Percentiles rank a stretch among this genome's conserved stretches.
phyloP scores from a whole-genome alignment of 805 yeast genomes.

The Suhomyces tanzawaensis region DNA sequence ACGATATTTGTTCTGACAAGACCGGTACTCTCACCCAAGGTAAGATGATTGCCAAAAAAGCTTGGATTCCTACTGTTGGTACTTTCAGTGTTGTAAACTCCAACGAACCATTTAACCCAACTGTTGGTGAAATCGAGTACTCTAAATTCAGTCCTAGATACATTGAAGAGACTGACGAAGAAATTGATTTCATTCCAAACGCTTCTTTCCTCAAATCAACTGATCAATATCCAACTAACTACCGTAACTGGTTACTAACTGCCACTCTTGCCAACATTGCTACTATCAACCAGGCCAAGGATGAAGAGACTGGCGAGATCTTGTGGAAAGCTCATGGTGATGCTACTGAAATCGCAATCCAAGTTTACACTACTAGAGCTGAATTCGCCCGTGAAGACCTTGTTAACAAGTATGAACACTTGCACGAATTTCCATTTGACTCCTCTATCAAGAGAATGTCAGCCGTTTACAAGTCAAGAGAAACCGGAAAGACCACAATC shows the following conservation, averaged over 20 bases:
- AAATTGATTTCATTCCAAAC: slow-evolving; percentile 25
- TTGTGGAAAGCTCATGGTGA: slow-evolving; percentile 82
- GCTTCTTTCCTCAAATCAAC: slow-evolving; percentile 16
- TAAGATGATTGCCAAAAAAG: slow-evolving; percentile 68
- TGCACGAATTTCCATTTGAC: slow-evolving; percentile 72
- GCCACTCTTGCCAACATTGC: slow-evolving; percentile 85
- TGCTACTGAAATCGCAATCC: slow-evolving; percentile 87
- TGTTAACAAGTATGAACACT: slow-evolving; percentile 36
- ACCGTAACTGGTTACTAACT: slow-evolving; percentile 53
- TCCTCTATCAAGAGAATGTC: slow-evolving; percentile 74
- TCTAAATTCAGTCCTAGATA: slow-evolving; percentile 34
- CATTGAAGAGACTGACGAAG: slow-evolving; percentile 36
- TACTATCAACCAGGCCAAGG: slow-evolving; percentile 49
- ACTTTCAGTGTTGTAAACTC: slow-evolving; percentile 53
- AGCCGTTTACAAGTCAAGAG: slow-evolving; percentile 43
- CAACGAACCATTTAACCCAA: slow-evolving; percentile 63
- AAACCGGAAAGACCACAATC: slow-evolving; percentile 25
- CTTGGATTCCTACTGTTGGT: slow-evolving; percentile 67
- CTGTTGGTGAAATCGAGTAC: slow-evolving; percentile 48
- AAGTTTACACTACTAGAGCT: slow-evolving; percentile 67
- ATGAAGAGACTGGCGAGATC: slow-evolving; percentile 38
- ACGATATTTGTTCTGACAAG: slow-evolving; percentile 78
- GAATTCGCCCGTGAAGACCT: slow-evolving; percentile 45
- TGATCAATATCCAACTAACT: slow-evolving; percentile 22
- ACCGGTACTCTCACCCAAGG: slow-evolving; percentile 84